phyloP scores from a whole-genome alignment of 805 yeast species.

The Ogataea haglerorum region DNA sequence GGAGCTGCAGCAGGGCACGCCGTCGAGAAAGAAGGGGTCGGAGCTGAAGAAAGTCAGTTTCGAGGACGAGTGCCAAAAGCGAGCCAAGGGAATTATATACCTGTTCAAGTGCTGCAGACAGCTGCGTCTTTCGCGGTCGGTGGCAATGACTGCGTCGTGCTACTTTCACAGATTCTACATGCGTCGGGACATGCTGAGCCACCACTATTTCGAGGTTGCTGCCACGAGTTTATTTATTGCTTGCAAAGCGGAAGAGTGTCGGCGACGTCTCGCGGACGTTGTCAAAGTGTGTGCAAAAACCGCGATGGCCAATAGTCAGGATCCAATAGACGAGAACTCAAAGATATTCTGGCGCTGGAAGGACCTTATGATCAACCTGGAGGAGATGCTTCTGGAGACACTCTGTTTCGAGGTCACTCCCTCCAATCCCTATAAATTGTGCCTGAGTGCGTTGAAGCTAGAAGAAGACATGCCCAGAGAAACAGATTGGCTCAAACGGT shows the following conservation, averaged over 20 bases:
- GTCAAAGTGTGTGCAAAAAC: constrained; percentile 46
- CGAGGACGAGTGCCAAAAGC: constrained; percentile 38
- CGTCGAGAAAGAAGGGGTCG: constrained; percentile 33
- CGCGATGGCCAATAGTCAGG: constrained; percentile 39
- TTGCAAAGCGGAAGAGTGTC: constrained; percentile 51
- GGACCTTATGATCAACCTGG: constrained; percentile 43
- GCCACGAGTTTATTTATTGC: constrained; percentile 51
- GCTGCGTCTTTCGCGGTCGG: constrained; percentile 44
- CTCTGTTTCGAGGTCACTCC: constrained; percentile 47
- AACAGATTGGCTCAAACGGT: constrained; percentile 17
- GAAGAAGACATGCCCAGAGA: constrained; percentile 17
- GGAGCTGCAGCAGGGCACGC: constrained; percentile 26
- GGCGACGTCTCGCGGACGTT: constrained; percentile 45
- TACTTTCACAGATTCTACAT: constrained; percentile 52
- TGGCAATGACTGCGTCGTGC: constrained; percentile 45
- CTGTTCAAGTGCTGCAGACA: constrained; percentile 42
- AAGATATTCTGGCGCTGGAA: constrained; percentile 51
- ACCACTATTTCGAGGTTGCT: constrained; percentile 49
- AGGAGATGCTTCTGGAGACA: constrained; percentile 42
- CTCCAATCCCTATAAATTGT: constrained; percentile 37
- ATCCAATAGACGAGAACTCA: constrained; percentile 41
- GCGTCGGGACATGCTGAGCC: constrained; percentile 38
- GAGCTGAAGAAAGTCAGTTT: constrained; percentile 28
- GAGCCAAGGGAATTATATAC: constrained; percentile 48
- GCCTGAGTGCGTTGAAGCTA: constrained; percentile 23